A percentile compares a stretch with the other conserved stretches of the same genome.
Conservation (phyloP, 75 land plant genomes). For the Pinus albicaulis region DNA sequence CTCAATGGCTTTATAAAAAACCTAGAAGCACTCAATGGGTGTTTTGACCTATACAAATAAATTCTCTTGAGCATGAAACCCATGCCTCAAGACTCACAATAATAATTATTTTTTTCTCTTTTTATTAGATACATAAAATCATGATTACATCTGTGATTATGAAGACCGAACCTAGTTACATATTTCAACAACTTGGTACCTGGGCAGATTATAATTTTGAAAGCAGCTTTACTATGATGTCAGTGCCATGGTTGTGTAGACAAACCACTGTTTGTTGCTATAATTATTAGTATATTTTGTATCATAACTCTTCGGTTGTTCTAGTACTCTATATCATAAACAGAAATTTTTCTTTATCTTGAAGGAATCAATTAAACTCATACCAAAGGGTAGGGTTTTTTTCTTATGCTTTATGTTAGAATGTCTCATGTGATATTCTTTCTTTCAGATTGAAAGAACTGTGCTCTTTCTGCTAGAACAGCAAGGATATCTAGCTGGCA, state of each 20-base stretch:
- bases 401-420: not conserved
- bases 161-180: too few species aligned
- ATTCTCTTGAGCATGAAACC: too few species aligned
- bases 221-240: not conserved
- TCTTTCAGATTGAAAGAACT: constrained; percentile 40
- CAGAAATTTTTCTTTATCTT: not conserved
- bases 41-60: too few species aligned
- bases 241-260: not conserved
- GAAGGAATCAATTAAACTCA: not conserved
- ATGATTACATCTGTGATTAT: too few species aligned
- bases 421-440: not conserved
- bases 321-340: not conserved
- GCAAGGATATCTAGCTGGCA: constrained; percentile 39
- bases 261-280: not conserved
- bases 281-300: not conserved
- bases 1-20: too few species aligned
- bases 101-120: too few species aligned
- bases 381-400: not conserved
- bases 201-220: not conserved
- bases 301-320: not conserved
- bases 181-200: too few species aligned
- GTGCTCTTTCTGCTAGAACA: constrained; percentile 38
- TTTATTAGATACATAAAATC: too few species aligned
- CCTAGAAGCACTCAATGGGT: too few species aligned
- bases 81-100: too few species aligned